Evolutionary conservation across 2,329 filamentous ascomycete species (phyloP), one percentile per base, ranked within the genome.

Genomic region (Cordyceps pruinosa): DNA sequence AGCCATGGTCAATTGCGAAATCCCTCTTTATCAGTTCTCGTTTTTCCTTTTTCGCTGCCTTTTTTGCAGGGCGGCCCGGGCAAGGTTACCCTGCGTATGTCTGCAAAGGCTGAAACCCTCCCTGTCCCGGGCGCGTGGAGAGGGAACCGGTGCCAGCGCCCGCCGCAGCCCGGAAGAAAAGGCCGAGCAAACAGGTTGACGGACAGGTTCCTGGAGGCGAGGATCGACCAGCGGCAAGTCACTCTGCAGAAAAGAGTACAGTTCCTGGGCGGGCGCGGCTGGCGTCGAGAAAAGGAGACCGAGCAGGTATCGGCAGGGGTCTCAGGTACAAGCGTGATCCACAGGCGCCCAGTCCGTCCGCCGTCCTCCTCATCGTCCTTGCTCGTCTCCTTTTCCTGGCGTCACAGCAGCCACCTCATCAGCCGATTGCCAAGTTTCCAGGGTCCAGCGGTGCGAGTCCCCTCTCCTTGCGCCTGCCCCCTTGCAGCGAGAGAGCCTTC

Each of bases 311-410:
- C n/a, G 13, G n/a, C 45, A 47, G 45, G 45, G 45, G 45, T 34
- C 45, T 34, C 28, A 21, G 45, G 28, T 34, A 47, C 45, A 47
- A 47, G 13, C 45, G n/a, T 34, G 28, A 15, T 23, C 45, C 45
- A 47, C 45, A 32, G 26, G 5, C 44, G 12, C 25, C 12, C 9
- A 9, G n/a, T 9, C 19, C 9, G 37, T 9, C 37, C 17, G 37
- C 37, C 10, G 25, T 46, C 17, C 25, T 12, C 30, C 19, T 19
- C 17, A 9, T 19, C 1, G 23, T 19, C 17, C 30, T n/a, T 7
- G 34, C 21, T 17, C 47, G 15, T 32, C 32, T 37, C 42, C 42
- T 46, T 55, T 55, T 55, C 32, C n/a, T 45, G 51, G 28, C 50
- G 39, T 13, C 35, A 17, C 37, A 41, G 6, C 28, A 17, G 8